Evolutionary conservation across 1,139 yeast species (phyloP), one percentile per base, ranked within the genome.

Genomic region (Blastobotrys buckinghamii): DNA sequence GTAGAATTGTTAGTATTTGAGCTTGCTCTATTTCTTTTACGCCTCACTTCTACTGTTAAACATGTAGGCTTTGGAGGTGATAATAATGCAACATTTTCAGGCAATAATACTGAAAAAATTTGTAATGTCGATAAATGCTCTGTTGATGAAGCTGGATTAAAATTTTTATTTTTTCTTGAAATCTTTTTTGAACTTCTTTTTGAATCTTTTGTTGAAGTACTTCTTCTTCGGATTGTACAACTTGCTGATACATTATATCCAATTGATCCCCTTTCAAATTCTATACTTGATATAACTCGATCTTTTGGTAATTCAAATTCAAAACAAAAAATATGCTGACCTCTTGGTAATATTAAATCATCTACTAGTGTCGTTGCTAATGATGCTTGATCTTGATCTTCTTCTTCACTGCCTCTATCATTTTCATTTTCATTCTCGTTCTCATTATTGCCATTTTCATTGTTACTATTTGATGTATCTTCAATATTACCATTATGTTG

Each of bases 321-420:
- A 60, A 89, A 89, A 13, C 95, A 95, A 63, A 89, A 89, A 36
- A 87, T 71, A 65, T 89, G 97, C 60, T 86, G 92, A 27, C 97
- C 97, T 56, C 55, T 48, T 10, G 58, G 59, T n/a, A 55, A 48
- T n/a, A 50, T 44, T n/a, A 38, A 45, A 13, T 43, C 47, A 16
- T 36, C 44, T 29, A 44, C 42, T 6, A 39, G 36, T 13, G 48
- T 39, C 10, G 20, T 6, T 7, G 17, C 24, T 20, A 17, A 17
- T 13, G 16, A 29, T 29, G 6, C 29, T 26, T 7, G 29, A n/a
- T n/a, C 20, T 26, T 15, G 24, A 17, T n/a, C 6, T 22, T 16
- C 39, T 5, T 35, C 10, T 6, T 6, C 10, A 26, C 29, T 26
- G 17, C 9, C 35, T 20, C 19, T 10, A 17, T 33, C 35, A 19